Evolutionary conservation across 176 grass and related monocot genomes (phyloP).

Genomic region (Melocanna baccifera): DNA sequence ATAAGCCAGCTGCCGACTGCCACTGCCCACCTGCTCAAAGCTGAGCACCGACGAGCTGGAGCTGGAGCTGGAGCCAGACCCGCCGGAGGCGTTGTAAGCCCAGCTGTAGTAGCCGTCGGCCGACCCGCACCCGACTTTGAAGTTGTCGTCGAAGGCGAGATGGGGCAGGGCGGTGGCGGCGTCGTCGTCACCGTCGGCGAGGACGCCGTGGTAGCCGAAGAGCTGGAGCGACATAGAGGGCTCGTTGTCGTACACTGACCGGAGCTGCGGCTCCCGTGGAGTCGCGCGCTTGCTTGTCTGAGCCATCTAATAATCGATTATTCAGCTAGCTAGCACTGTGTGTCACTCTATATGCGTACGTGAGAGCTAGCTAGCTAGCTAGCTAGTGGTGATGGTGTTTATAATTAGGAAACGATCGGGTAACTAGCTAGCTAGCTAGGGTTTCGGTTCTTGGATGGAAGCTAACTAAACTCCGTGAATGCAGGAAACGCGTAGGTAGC

Average conservation of each 20-base stretch:
- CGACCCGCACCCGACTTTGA: constrained; percentile 13
- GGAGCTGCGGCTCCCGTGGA: constrained; percentile 23
- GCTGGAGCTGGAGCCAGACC: constrained; percentile 40
- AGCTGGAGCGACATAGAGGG: constrained; percentile 63
- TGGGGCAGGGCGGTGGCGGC: neutral
- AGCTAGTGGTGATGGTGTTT: neutral
- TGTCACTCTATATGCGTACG: neutral
- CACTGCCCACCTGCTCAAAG: constrained; percentile 54
- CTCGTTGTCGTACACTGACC: constrained; percentile 35
- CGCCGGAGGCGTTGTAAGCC: neutral
- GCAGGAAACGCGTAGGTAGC: constrained; percentile 40
- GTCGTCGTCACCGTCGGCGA: constrained; percentile 27
- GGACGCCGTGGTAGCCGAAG: constrained; percentile 35
- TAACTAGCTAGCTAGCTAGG: constrained; percentile 6
- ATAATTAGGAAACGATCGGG: neutral
- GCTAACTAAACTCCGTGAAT: neutral
- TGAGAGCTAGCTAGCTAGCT: neutral
- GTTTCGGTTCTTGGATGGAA: constrained; percentile 33
- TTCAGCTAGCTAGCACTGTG: neutral
- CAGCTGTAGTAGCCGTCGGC: constrained; percentile 41
- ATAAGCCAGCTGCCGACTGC: constrained; percentile 9
- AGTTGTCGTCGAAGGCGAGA: constrained; percentile 43
- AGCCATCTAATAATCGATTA: constrained; percentile 33
- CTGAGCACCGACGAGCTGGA: constrained; percentile 85
- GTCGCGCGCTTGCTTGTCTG: constrained; percentile 49